Base-by-base conservation (phyloP, 2,329 filamentous ascomycete species). In the Arthroderma uncinatum region DNA sequence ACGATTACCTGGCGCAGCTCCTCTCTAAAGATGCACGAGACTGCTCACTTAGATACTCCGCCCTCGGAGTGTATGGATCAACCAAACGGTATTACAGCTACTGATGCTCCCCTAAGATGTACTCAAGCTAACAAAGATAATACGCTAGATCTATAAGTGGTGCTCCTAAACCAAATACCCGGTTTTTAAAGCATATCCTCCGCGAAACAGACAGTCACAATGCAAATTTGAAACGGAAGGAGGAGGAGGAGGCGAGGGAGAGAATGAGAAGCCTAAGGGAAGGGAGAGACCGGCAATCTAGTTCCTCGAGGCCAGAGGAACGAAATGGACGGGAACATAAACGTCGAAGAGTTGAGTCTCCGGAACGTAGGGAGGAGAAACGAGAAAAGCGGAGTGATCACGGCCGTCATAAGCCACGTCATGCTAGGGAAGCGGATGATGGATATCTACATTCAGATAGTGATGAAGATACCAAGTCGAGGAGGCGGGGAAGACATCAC, bases 201-300 rank as follows among this genome's bases (percentile, higher is more conserved):
- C 86, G 85, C 61, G 87, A 93, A 63, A 94, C 89, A 7, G 87
- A 94, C 64, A 86, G 73, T 56, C 92, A 98, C 73, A 98, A 98
- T 78, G 83, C 87, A 23, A 87, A 89, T 0, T 77, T 97, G 30
- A 81, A 89, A 16, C 88, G 87, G 0, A 94, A 85, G 66, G 92
- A 97, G 70, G 84, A 85, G 25, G 83, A 86, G 52, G 91, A 97
- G 62, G 84, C 89, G 0, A 79, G 79, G 60, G 83, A 83, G 2
- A 83, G 89, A 19, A 78, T 95, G 57, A 80, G 81, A 62, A 76
- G 78, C 57, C 72, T 91, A 44, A 67, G 66, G 62, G 53, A 61
- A 1, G 79, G 81, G 57, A 71, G 58, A 21, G 60, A 16, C 56
- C 62, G 69, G 53, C 73, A 73, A 28, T 75, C 77, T 61, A 33